Conservation (phyloP, 495 filamentous ascomycete species). For the Penicillium salamii region DNA sequence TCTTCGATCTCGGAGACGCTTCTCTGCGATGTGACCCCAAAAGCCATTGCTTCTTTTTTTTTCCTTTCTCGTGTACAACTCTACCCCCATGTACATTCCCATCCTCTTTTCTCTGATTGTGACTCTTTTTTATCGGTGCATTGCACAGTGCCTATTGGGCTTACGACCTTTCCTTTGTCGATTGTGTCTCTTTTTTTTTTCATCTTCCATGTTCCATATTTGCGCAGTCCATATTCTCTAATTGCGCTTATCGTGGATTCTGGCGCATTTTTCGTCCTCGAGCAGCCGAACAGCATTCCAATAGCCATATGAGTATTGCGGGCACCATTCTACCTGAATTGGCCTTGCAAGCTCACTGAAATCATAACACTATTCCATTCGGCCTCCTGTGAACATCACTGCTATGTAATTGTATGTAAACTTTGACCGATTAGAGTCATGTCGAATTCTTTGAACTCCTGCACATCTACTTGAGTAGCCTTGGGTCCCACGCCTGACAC, state of each 20-base stretch:
- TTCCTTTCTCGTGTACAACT: conserved; percentile 19
- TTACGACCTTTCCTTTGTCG: conserved; percentile 19
- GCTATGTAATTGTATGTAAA: too few relatives aligned
- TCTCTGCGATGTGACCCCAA: conserved; percentile 3
- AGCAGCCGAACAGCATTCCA: too few relatives aligned
- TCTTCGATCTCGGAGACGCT: not conserved
- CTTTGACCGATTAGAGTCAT: too few relatives aligned
- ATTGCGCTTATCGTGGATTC: conserved; percentile 15
- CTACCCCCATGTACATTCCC: conserved; percentile 26
- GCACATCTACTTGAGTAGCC: too few relatives aligned
- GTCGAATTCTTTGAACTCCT: too few relatives aligned
- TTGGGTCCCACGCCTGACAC: too few relatives aligned
- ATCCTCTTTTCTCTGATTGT: not conserved
- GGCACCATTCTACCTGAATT: too few relatives aligned
- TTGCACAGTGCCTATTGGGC: conserved; percentile 6
- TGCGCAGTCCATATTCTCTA: conserved; percentile 24
- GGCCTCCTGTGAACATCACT: too few relatives aligned
- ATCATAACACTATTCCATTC: too few relatives aligned
- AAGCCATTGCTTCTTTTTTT: not conserved
- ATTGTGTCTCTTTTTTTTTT: conserved; percentile 15
- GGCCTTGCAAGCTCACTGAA: too few relatives aligned
- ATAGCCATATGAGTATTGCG: too few relatives aligned
- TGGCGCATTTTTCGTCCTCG: too few relatives aligned
- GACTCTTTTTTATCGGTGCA: conserved; percentile 9
- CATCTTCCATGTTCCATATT: conserved; percentile 28